A percentile compares a stretch with the other conserved stretches of the same genome.
phyloP scores from a whole-genome alignment of 139 green algal species.

The Deuterostichococcus epilithicus region DNA sequence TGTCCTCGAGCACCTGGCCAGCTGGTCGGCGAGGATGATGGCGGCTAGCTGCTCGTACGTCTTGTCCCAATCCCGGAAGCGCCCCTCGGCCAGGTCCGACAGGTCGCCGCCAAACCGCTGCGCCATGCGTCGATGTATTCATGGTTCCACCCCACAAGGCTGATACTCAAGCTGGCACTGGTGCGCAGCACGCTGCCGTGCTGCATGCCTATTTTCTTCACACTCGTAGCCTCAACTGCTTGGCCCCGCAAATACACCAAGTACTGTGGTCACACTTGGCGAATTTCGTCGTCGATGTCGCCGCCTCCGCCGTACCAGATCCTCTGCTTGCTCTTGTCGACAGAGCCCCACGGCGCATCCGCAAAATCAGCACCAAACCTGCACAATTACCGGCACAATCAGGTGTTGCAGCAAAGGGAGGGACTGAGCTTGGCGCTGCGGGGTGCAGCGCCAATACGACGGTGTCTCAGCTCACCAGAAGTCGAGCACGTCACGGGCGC shows the following conservation, averaged over 20 bases:
- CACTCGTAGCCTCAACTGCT: no score
- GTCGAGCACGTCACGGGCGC: constrained; percentile 12
- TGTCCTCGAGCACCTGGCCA: constrained; percentile 10
- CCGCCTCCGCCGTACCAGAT: constrained; percentile 16
- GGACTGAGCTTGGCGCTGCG: no score
- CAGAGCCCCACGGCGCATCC: not conserved
- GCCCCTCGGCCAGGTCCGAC: not conserved
- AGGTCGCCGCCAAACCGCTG: constrained; percentile 4
- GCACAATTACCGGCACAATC: no score
- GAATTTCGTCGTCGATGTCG: constrained; percentile 19
- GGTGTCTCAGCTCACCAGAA: constrained; percentile 11
- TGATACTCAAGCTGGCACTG: no score
- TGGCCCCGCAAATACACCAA: not conserved
- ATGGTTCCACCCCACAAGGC: no score
- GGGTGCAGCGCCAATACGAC: no score
- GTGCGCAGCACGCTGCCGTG: no score
- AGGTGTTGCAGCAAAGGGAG: no score
- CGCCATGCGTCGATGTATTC: no score
- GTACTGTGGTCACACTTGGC: constrained; percentile 6
- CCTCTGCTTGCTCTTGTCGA: not conserved
- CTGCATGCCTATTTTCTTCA: no score
- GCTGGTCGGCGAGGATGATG: constrained; percentile 12
- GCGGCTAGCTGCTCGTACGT: constrained; percentile 4
- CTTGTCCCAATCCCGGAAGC: not conserved
- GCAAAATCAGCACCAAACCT: constrained; percentile 29